phyloP scores from a whole-genome alignment of 108 stramenopile genomes.

The Aurantiochytrium sp. region DNA sequence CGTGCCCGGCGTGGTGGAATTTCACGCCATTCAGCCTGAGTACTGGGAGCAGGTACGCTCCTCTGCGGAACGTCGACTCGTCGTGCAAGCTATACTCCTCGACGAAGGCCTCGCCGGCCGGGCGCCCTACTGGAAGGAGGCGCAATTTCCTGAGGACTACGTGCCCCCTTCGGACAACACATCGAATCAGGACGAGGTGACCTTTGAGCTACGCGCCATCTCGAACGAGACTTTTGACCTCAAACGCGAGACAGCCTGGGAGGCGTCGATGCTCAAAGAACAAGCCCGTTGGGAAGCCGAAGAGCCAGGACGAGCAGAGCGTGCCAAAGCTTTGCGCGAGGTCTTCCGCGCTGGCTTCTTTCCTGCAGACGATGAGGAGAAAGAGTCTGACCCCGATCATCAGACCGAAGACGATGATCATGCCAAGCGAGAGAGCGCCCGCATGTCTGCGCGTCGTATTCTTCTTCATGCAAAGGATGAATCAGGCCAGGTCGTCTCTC shows the following conservation, averaged over 20 bases:
- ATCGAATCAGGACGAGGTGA: not conserved
- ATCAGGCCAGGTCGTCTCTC: not conserved
- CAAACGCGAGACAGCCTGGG: not conserved
- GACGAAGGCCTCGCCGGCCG: not conserved
- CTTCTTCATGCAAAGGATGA: not conserved
- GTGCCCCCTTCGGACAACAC: not conserved
- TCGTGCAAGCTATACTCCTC: not conserved
- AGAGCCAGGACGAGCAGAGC: not conserved
- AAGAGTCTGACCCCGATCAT: not conserved
- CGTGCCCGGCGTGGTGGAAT: not conserved
- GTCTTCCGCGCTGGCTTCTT: not conserved
- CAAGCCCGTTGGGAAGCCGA: not conserved
- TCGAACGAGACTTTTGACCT: not conserved
- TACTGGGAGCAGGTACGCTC: not conserved
- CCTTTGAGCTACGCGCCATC: not conserved
- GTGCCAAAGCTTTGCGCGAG: not conserved
- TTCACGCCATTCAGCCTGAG: not conserved
- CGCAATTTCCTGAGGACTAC: not conserved
- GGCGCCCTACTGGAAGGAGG: not conserved
- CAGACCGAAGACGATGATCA: not conserved
- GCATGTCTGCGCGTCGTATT: not conserved
- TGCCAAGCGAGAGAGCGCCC: not conserved
- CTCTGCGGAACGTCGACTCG: not conserved
- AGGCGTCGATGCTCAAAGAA: not conserved
- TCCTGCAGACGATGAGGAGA: not conserved